phyloP scores from a whole-genome alignment of 2,329 filamentous ascomycete species.

The Dichotomopilus funicola region DNA sequence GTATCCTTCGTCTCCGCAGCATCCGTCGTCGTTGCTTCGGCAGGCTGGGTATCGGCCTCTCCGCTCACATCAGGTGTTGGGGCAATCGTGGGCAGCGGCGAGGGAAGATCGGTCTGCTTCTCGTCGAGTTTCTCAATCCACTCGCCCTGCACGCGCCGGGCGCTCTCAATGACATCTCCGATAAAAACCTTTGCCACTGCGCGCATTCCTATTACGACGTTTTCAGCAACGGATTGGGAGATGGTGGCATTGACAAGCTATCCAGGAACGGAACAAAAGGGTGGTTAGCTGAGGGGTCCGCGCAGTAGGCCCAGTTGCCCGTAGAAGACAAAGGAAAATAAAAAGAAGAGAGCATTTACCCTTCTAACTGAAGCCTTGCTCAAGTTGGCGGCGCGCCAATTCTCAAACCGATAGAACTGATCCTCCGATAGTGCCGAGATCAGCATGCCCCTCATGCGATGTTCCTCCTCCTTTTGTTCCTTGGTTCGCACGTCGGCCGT shows the following conservation, averaged over 20 bases:
- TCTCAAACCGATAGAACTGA: constrained; percentile 64
- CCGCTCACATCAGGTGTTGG: constrained; percentile 25
- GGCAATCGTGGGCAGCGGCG: constrained; percentile 33
- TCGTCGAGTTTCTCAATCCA: constrained; percentile 56
- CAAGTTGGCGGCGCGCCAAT: constrained; percentile 63
- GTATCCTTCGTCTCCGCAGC: constrained; percentile 13
- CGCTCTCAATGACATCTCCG: constrained; percentile 67
- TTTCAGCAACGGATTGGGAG: constrained; percentile 68
- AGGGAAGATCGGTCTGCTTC: constrained; percentile 48
- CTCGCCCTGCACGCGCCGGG: constrained; percentile 64
- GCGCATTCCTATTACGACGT: constrained; percentile 68
- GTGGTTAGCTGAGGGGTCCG: constrained; percentile 2
- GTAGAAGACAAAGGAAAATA: not conserved
- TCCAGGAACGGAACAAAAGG: not conserved
- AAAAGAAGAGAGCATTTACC: constrained; percentile 31
- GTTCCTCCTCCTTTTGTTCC: constrained; percentile 63
- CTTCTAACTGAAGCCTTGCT: constrained; percentile 63
- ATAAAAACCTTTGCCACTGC: constrained; percentile 72
- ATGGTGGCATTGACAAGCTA: constrained; percentile 74
- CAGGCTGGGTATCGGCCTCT: constrained; percentile 9
- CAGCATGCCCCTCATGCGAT: constrained; percentile 55
- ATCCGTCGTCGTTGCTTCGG: too few species aligned
- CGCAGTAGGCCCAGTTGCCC: not conserved
- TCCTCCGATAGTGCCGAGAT: constrained; percentile 58
- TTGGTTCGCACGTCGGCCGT: constrained; percentile 54